Conservation (phyloP, 1,284 basidiomycete genomes). For the Apiotrichum akiyoshidainum region DNA sequence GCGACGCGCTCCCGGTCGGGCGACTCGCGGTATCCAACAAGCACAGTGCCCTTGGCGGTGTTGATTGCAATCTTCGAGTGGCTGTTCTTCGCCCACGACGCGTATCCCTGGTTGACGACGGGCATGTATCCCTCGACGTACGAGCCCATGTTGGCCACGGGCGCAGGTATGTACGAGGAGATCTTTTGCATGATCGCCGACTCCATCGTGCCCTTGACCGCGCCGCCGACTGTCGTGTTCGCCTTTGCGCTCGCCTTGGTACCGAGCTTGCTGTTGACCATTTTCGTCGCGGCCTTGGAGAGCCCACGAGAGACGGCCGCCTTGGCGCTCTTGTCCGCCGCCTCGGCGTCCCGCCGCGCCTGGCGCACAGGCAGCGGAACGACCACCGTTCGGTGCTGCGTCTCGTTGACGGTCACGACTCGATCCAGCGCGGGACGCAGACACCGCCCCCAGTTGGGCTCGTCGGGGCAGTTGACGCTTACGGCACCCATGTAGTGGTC, state of each 20-base stretch:
- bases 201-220: too few species aligned
- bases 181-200: too few species aligned
- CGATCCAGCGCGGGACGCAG: constrained; percentile 26
- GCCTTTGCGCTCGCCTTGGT: too few species aligned
- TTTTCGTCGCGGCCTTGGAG: not conserved
- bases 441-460: constrained; percentile 23
- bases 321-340: not conserved
- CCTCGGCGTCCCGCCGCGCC: constrained; percentile 1
- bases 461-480: not conserved
- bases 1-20: constrained; percentile 1
- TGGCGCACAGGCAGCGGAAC: constrained; percentile 20
- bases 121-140: constrained; percentile 32
- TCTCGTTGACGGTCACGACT: constrained; percentile 30
- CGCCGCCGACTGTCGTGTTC: too few species aligned
- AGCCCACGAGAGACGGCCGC: constrained; percentile 9
- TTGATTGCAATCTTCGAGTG: constrained; percentile 32
- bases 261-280: too few species aligned
- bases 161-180: too few species aligned
- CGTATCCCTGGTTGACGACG: constrained; percentile 18
- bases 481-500: not conserved
- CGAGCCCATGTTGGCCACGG: constrained; percentile 22
- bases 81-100: constrained; percentile 21
- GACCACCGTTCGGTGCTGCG: constrained; percentile 35
- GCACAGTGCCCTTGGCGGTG: constrained; percentile 31
- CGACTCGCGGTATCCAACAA: constrained; percentile 10